A percentile compares a stretch with the other conserved stretches of the same genome.
These are phyloP conservation scores for Botrytis squamosa DNA, from an alignment of 2,329 filamentous ascomycete genomes.

Conservation along the genomic window DNA sequence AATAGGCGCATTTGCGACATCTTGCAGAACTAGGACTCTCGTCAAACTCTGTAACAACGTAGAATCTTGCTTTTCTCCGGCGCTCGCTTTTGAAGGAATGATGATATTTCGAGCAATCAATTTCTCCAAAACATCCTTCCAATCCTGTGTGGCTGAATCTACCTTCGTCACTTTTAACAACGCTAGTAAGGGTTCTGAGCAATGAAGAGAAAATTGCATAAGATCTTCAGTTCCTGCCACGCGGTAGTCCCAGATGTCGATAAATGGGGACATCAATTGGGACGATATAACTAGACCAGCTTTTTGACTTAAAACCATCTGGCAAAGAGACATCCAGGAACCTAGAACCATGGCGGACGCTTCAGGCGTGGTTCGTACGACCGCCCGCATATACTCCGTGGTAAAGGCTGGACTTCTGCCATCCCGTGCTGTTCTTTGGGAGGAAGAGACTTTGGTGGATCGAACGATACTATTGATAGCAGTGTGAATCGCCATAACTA, in stretches of 20 bases:
- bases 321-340: conserved; percentile 37
- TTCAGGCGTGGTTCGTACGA: conserved; percentile 34
- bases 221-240: conserved; percentile 28
- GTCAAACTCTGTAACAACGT: conserved; percentile 33
- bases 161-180: conserved; percentile 31
- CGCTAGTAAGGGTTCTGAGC: conserved; percentile 34
- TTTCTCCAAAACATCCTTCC: conserved; percentile 35
- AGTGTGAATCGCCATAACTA: conserved; percentile 32
- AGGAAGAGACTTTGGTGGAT: conserved; percentile 23
- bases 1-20: conserved; percentile 43
- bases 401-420: conserved; percentile 28
- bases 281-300: neutral
- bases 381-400: conserved; percentile 38
- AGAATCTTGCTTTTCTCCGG: conserved; percentile 24
- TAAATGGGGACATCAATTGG: conserved; percentile 35
- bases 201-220: conserved; percentile 38
- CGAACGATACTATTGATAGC: conserved; percentile 29
- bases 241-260: conserved; percentile 37
- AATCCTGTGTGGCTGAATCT: conserved; percentile 22
- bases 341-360: conserved; percentile 37
- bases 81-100: conserved; percentile 36
- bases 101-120: conserved; percentile 40
- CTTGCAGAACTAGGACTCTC: conserved; percentile 30
- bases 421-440: conserved; percentile 11
- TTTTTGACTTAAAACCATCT: conserved; percentile 21